Evolutionary conservation across 768 basidiomycete species (phyloP).

Genomic region (Suillus cothurnatus): DNA sequence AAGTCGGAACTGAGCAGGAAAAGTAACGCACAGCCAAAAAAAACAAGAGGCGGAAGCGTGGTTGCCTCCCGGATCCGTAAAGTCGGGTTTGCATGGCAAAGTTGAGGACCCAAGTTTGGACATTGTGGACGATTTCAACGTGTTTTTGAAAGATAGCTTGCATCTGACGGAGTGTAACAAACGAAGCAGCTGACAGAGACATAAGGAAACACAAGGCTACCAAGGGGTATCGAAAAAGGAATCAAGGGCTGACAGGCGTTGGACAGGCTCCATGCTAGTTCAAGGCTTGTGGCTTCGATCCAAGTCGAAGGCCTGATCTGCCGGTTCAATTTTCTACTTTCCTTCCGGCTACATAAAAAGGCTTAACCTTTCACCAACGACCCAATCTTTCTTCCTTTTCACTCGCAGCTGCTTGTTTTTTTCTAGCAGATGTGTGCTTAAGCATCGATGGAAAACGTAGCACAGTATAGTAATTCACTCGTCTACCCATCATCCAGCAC

Average conservation of each 20-base stretch:
- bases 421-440: constrained; percentile 35
- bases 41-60: constrained; percentile 11
- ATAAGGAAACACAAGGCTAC: constrained; percentile 16
- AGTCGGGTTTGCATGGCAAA: constrained; percentile 12
- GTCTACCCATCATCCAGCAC: constrained; percentile 34
- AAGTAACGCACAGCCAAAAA: background rate
- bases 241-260: constrained; percentile 14
- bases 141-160: constrained; percentile 14
- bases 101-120: constrained; percentile 13
- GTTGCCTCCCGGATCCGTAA: constrained; percentile 18
- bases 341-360: constrained; percentile 30
- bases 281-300: constrained; percentile 8
- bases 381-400: constrained; percentile 34
- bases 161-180: constrained; percentile 10
- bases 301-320: constrained; percentile 9
- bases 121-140: constrained; percentile 24
- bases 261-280: background rate
- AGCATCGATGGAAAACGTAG: constrained; percentile 40
- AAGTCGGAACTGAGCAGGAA: background rate
- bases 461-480: constrained; percentile 33
- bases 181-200: constrained; percentile 12
- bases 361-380: constrained; percentile 24
- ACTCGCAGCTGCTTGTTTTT: constrained; percentile 20
- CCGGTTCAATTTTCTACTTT: constrained; percentile 11
- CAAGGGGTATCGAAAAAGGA: constrained; percentile 14